Conservation (phyloP, 495 filamentous ascomycete species). For the Lophium mytilinum region DNA sequence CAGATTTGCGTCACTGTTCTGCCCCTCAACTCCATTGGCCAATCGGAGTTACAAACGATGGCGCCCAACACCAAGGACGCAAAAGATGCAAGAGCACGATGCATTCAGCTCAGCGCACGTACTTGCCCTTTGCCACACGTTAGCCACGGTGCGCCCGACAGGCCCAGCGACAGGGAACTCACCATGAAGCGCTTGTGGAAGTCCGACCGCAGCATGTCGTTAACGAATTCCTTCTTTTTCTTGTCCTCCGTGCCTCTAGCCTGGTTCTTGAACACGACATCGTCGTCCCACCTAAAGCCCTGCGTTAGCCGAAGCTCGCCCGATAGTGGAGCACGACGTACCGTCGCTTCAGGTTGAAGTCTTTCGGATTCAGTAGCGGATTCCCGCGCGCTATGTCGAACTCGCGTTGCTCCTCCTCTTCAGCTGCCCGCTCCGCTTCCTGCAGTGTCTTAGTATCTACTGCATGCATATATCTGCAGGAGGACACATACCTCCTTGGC, state of each 20-base stretch:
- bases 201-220: constrained; percentile 88
- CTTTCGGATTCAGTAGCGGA: constrained; percentile 72
- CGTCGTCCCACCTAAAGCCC: constrained; percentile 76
- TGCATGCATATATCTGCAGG: background rate
- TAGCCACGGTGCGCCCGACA: constrained; percentile 30
- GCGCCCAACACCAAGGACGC: background rate
- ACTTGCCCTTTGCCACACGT: constrained; percentile 47
- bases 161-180: constrained; percentile 29
- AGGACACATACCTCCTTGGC: constrained; percentile 60
- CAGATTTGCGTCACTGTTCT: background rate
- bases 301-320: background rate
- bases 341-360: constrained; percentile 65
- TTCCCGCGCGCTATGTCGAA: constrained; percentile 87
- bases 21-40: background rate
- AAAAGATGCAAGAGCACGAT: background rate
- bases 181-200: constrained; percentile 98
- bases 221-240: constrained; percentile 92
- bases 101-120: constrained; percentile 48
- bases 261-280: constrained; percentile 99
- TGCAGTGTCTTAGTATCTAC: background rate
- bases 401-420: constrained; percentile 76
- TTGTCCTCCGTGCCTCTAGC: constrained; percentile 89
- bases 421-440: constrained; percentile 56
- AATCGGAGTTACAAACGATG: background rate
- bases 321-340: constrained; percentile 15